Evolutionary conservation across 2,329 filamentous ascomycete species (phyloP), one percentile per base, ranked within the genome.

Genomic region (Sordariomycetes sp.): DNA sequence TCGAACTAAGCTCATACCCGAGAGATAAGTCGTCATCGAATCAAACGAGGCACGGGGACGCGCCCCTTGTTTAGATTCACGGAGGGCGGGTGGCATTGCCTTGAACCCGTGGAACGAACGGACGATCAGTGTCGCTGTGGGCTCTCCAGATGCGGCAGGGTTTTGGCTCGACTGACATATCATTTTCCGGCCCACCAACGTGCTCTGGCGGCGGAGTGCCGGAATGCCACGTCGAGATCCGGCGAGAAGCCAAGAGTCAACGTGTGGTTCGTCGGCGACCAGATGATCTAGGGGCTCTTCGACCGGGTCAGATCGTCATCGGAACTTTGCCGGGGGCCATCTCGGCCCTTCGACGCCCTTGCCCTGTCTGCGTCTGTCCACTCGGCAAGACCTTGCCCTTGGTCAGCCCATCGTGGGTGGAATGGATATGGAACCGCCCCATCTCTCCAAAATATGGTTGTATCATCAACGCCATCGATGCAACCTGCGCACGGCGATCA

Each of bases 11-110:
- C 55, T 57, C 55, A 51, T 57, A 50, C 28, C 32, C 28, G 55
- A 57, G 46, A 51, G 10, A 51, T 57, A 57, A 57, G 55, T 57
- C 55, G 55, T 57, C 43, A 57, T 57, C 55, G 43, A 34, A 32
- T 37, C 20, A 43, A 43, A n/a, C 37, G 37, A 32, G 3, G 37
- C 37, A 43, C 37, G 37, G 37, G 37, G 18, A 14, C 37, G 18
- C 14, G 12, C 18, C 37, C 18, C 18, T 14, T 43, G 3, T 22
- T 6, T 14, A 3, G 8, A 50, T 24, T 50, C 22, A 50, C 3
- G 20, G 8, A 12, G 20, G 5, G 20, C 20, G 22, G 20, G n/a
- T 3, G 37, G 37, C 12, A 40, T n/a, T 32, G 8, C 28, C 8
- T 32, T 32, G 4, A 32, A 32, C 28, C 28, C 8, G 28, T 32